Conservation (phyloP, 1,284 basidiomycete species). For the Ustilago nuda region DNA sequence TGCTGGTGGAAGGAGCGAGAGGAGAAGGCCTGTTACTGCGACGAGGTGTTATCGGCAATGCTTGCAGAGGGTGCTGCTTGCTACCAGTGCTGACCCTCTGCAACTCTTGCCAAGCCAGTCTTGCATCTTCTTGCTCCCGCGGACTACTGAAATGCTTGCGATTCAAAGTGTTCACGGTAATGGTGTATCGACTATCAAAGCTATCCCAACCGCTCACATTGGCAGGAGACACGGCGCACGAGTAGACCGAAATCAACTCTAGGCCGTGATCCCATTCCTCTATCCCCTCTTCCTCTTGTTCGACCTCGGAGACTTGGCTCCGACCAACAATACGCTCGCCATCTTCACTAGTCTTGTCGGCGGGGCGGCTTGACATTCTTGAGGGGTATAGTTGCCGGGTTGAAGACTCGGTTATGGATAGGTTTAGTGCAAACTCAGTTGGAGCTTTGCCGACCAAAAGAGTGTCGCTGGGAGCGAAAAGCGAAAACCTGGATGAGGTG, state of each 20-base stretch:
- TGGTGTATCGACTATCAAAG: too few relatives aligned
- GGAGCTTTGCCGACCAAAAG: not conserved
- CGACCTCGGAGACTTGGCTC: not conserved
- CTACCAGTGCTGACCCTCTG: too few relatives aligned
- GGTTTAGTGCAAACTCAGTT: not conserved
- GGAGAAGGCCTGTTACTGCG: not conserved
- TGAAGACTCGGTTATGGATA: not conserved
- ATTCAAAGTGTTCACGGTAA: too few relatives aligned
- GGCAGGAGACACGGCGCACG: not conserved
- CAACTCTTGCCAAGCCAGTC: too few relatives aligned
- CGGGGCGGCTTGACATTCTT: not conserved
- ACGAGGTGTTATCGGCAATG: too few relatives aligned
- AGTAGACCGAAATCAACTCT: not conserved
- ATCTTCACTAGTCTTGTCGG: not conserved
- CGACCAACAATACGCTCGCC: not conserved
- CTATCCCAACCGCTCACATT: not conserved
- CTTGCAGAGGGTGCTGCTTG: too few relatives aligned
- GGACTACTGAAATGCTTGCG: too few relatives aligned
- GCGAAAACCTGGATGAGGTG: not conserved
- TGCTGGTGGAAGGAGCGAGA: not conserved
- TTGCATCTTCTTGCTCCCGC: too few relatives aligned
- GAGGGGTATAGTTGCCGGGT: not conserved
- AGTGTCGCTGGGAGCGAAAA: not conserved
- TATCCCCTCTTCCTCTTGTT: not conserved
- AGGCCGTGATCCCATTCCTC: conserved; percentile 8